Evolutionary conservation across 2,329 filamentous ascomycete genomes (phyloP), one percentile per base, ranked within the genome.

Genomic region (Xylariaceae sp.): DNA sequence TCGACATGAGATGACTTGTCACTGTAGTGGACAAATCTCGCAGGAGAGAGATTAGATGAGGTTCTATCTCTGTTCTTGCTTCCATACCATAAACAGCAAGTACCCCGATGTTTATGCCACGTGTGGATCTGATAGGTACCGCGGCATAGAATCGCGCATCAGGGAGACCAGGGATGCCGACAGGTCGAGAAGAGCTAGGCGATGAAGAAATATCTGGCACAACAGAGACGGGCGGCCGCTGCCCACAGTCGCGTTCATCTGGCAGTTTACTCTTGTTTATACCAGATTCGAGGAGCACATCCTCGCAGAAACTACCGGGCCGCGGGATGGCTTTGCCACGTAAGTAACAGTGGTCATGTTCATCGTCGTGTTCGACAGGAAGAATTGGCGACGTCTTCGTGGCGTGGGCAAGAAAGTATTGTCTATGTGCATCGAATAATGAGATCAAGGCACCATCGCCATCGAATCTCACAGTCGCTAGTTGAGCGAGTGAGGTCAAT

Each of bases 401-500:
- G 6, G 76, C 74, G 53, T 81, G 77, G 46, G 76, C 75, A 14
- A 81, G 62, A 17, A 81, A 63, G 52, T 78, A 71, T 51, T 81
- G 76, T 41, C 69, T 58, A 5, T 67, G 65, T 5, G 62, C 62
- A 53, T 78, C 77, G 52, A 81, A 79, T 15, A 81, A 63, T 1
- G 77, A 80, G 42, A 81, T 68, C 18, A 79, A 56, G 14, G 69
- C 65, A 30, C 75, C 69, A 17, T 66, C 61, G 5, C 66, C 68
- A n/a, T 69, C 65, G 4, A 78, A 63, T 12, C 72, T 27, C 22
- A 32, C 14, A 32, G 33, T 15, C 3, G 33, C 33, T 12, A 36
- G 33, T 15, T 36, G 33, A 36, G 33, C 33, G 33, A 36, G 33
- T 14, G 33, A 36, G 15, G 33, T 36, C 12, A 36, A 15, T 15